Percentiles rank a stretch among this genome's conserved stretches.
Conservation (phyloP, 805 yeast genomes). For the Myxozyma nipponensis region DNA sequence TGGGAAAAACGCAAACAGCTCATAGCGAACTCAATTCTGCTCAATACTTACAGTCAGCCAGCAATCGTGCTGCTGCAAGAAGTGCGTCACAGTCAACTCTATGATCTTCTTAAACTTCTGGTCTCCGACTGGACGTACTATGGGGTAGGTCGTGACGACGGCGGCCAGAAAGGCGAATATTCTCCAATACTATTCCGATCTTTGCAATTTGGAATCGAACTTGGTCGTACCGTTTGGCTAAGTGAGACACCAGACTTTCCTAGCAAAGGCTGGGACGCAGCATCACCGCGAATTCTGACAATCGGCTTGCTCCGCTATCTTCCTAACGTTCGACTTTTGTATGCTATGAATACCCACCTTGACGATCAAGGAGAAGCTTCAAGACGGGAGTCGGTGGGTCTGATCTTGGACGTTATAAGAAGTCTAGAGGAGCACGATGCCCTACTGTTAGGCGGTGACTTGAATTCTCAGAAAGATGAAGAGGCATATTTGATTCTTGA, state of each 20-base stretch:
- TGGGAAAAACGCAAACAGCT: conserved; percentile 46
- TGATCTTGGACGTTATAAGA: conserved; percentile 37
- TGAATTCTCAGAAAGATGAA: conserved; percentile 50
- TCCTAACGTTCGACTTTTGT: conserved; percentile 29
- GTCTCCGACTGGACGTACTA: conserved; percentile 45
- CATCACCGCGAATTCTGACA: conserved; percentile 41
- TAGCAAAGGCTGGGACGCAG: conserved; percentile 51
- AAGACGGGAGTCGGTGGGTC: conserved; percentile 45
- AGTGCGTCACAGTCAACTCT: conserved; percentile 46
- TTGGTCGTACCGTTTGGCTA: conserved; percentile 50
- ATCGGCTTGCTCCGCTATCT: conserved; percentile 36
- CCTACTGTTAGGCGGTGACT: conserved; percentile 52
- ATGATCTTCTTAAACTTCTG: conserved; percentile 41
- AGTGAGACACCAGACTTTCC: conserved; percentile 54
- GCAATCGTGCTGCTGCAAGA: conserved; percentile 50
- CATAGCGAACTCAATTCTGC: conserved; percentile 43
- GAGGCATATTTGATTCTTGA: conserved; percentile 44
- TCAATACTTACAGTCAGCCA: conserved; percentile 36
- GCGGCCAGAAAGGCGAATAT: conserved; percentile 48
- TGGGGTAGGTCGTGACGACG: conserved; percentile 53
- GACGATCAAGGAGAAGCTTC: conserved; percentile 49
- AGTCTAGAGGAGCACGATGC: conserved; percentile 38
- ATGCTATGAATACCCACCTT: conserved; percentile 48
- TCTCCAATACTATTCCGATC: conserved; percentile 47
- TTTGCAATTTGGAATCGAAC: conserved; percentile 40